These are phyloP conservation scores for Candida frijolesensis DNA, from an alignment of 1,139 yeast species.

Conservation along the genomic window DNA sequence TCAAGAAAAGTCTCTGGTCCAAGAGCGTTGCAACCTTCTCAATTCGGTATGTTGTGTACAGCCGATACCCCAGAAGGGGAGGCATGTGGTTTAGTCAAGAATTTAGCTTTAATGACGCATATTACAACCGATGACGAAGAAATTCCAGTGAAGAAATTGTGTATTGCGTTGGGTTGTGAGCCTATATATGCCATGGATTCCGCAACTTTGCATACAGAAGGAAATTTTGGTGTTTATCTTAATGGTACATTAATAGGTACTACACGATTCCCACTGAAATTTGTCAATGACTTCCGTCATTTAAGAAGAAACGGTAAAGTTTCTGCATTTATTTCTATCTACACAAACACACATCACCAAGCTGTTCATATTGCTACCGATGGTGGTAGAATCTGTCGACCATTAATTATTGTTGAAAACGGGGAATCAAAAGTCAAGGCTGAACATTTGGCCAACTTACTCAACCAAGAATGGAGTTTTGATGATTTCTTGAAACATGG, in stretches of 20 bases:
- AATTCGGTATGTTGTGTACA: slow-evolving; percentile 98
- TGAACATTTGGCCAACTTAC: slow-evolving; percentile 62
- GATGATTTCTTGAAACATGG: slow-evolving; percentile 89
- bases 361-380: slow-evolving; percentile 98
- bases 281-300: slow-evolving; percentile 75
- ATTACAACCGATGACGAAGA: slow-evolving; percentile 98
- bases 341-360: slow-evolving; percentile 83
- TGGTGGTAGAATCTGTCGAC: slow-evolving; percentile 98
- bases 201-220: slow-evolving; percentile 72
- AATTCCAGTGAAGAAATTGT: slow-evolving; percentile 75
- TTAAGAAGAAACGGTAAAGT: slow-evolving; percentile 85
- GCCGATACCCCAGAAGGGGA: slow-evolving; percentile 99
- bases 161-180: slow-evolving; percentile 88
- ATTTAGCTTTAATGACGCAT: slow-evolving; percentile 96
- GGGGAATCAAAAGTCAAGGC: slow-evolving; percentile 72
- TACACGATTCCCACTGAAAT: slow-evolving; percentile 80
- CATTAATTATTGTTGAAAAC: slow-evolving; percentile 78
- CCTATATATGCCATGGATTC: slow-evolving; percentile 81
- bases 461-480: slow-evolving; percentile 74
- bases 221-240: slow-evolving; percentile 81
- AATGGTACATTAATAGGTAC: slow-evolving; percentile 95
- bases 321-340: slow-evolving; percentile 88
- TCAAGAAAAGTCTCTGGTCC: slow-evolving; percentile 98
- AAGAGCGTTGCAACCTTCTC: slow-evolving; percentile 98
- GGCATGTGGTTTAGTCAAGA: slow-evolving; percentile 98